Evolutionary conservation across 768 basidiomycete species (phyloP), one percentile per base, ranked within the genome.

Genomic region (Pleurotus salmoneostramineus): DNA sequence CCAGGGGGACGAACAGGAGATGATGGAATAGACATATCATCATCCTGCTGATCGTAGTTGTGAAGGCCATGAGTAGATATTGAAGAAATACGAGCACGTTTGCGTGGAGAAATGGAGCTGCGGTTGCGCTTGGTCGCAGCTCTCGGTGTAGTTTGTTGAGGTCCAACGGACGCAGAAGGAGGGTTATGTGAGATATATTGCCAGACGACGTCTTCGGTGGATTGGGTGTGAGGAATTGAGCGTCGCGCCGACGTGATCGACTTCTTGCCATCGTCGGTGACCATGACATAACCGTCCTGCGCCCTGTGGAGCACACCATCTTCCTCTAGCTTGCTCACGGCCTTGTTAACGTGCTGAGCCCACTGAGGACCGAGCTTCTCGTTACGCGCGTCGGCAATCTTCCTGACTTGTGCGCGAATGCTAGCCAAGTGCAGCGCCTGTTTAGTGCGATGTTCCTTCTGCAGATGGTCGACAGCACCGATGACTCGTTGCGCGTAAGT

Each of bases 361-460:
- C 81, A 82, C 36, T 76, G 71, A 5, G 78, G 77, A 3, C 81
- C 80, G 7, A 82, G 69, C 48, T 71, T 76, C 48, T 80, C 79
- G 56, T 76, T 71, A 45, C 71, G 72, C 32, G 67, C 69, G 46
- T 73, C 62, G 8, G 80, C 81, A 50, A 68, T 77, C 63, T 75
- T 81, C 59, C 73, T 77, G 17, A 82, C 71, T 69, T 81, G 79
- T 35, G 79, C 77, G 21, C 77, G 68, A 12, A 83, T 62, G 3
- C 77, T 76, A 17, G 79, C 77, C 11, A 76, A 59, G 63, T 81
- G 79, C 5, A 83, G 64, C 12, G 72, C 68, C 61, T 76, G 73
- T 50, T 72, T 77, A 27, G 21, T 27, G 63, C 70, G 76, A 57
- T 79, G 77, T 17, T 78, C 76, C 57, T 71, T 72, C 61, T 80